Evolutionary conservation across 768 basidiomycete genomes (phyloP), one percentile per base, ranked within the genome.

Genomic region (Leccinum longicurvipes): DNA sequence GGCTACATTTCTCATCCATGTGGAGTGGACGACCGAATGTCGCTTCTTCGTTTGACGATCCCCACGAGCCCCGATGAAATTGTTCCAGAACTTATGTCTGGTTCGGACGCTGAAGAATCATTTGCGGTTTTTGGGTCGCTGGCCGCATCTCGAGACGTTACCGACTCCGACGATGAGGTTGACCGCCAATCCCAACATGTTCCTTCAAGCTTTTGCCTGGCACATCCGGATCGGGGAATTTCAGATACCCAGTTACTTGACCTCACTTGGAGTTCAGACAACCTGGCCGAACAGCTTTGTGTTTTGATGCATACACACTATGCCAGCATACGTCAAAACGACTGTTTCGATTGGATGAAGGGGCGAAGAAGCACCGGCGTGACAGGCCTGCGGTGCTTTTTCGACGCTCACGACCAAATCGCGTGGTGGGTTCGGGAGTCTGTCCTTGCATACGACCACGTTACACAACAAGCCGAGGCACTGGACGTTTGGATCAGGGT

Each of bases 241-340:
- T 28, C 50, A 29, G 14, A 57, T 31, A n/a, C 29, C 29, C 45
- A 36, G 15, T 27, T 27, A 7, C n/a, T 53, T 9, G 41, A 41
- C 17, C 66, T 82, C 12, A 81, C 83, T 60, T 76, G 89, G 56
- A 85, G 89, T 61, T 78, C 90, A 2, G 65, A 79, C 21, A 83
- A 87, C 53, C 64, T 96, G 31, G 92, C 92, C 0, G 83, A 92
- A 42, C 92, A 95, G 63, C 75, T 96, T 44, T 84, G 87, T n/a
- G 72, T 94, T 45, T 75, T 85, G 58, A 91, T 95, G 67, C 83
- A 79, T 53, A 72, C 77, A 34, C 75, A 86, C 6, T 96, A 93
- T 69, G 71, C 76, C 56, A 84, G 82, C 65, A 82, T 94, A 54
- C 80, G 81, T 9, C 78, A 83, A 7, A 82, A 82, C 41, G 91